Evolutionary conservation across 371 early-diverging fungal species (phyloP), one percentile per base, ranked within the genome.

Genomic region (Mucor lusitanicus): DNA sequence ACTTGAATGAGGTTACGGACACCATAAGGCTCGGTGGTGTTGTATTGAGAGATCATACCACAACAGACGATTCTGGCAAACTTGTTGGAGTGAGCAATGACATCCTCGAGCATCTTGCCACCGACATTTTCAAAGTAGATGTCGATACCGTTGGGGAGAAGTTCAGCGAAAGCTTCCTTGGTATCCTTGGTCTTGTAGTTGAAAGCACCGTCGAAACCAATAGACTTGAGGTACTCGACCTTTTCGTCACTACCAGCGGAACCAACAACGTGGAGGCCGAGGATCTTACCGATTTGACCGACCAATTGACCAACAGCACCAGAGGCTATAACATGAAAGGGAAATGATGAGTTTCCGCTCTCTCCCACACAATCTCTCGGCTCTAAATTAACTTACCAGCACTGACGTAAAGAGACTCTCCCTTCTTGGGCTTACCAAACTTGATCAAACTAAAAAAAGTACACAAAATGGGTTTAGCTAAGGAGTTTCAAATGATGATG

Each of bases 161-260:
- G 69, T 62, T 87, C 75, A 2, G 39, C 57, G 25, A 91, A 74
- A 6, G 79, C 80, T 7, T 72, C 75, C 8, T 68, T 59, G 23
- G 61, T 69, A 35, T 84, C 85, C 32, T 78, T 79, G 2, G 84
- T 91, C 80, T 92, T 94, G 87, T 94, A 94, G 84, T 94, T 94
- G 84, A 94, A 93, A 13, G 89, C 94, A 7, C 71, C 87, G 72
- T 93, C 92, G 53, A 90, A 90, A 3, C 88, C 89, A 28, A 84
- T 79, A 12, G 85, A 80, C 70, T 81, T 84, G 56, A 93, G 82
- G 67, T 81, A 87, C 25, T 77, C 83, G 19, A 90, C 89, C 77
- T 95, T 95, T 15, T 91, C 93, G 59, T 93, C 91, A 3, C 87
- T 81, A 0, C 94, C 92, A 6, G 93, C 93, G 4, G 86, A 85